Conservation (phyloP, 73 alveolate species). For the Paramecium caudatum region DNA sequence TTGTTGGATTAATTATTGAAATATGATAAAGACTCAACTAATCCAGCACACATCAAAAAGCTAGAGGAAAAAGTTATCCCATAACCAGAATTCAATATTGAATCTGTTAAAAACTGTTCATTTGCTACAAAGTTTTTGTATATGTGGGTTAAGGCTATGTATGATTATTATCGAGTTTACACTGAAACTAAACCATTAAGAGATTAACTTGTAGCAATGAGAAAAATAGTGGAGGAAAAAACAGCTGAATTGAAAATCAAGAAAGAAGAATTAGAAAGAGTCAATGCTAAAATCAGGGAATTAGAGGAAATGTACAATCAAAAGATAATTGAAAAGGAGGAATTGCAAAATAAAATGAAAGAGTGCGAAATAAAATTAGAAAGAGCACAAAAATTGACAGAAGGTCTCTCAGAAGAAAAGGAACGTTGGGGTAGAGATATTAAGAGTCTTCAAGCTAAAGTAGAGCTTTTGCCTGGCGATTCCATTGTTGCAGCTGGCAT, state of each 20-base stretch:
- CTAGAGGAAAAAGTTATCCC: slow-evolving; percentile 80
- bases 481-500: slow-evolving; percentile 98
- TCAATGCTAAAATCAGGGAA: slow-evolving; percentile 84
- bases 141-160: slow-evolving; percentile 91
- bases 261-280: slow-evolving; percentile 85
- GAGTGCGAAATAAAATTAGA: slow-evolving; percentile 93
- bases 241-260: slow-evolving; percentile 85
- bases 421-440: slow-evolving; percentile 98
- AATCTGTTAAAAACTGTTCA: slow-evolving; percentile 87
- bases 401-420: slow-evolving; percentile 98
- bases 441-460: slow-evolving; percentile 90
- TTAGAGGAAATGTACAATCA: slow-evolving; percentile 79
- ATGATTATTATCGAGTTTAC: slow-evolving; percentile 84
- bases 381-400: slow-evolving; percentile 98
- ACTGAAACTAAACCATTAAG: slow-evolving; percentile 84
- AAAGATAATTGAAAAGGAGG: slow-evolving; percentile 81
- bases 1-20: slow-evolving; percentile 83
- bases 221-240: slow-evolving; percentile 80
- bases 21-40: slow-evolving; percentile 87
- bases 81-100: slow-evolving; percentile 85
- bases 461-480: slow-evolving; percentile 95
- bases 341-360: slow-evolving; percentile 81
- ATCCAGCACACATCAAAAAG: slow-evolving; percentile 79
- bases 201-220: slow-evolving; percentile 81
- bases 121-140: slow-evolving; percentile 86